Conservation (phyloP, 371 early-diverging fungal species). For the Lichtheimia corymbifera region DNA sequence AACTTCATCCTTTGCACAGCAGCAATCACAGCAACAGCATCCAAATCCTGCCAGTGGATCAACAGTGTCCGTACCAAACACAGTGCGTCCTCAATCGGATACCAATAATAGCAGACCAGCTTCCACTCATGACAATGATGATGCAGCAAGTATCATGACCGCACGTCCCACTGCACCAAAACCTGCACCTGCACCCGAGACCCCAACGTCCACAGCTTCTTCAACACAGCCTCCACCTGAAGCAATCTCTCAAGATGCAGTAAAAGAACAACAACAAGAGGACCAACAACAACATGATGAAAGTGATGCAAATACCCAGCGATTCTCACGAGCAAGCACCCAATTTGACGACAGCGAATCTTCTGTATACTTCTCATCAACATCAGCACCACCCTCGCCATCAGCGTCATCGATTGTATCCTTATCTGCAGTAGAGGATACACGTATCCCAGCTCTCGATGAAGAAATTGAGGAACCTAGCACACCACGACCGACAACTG, state of each 20-base stretch:
- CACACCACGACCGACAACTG: constrained; percentile 5
- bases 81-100: too few species aligned
- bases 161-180: neutral
- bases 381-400: constrained; percentile 17
- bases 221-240: neutral
- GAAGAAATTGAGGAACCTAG: constrained; percentile 3
- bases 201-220: neutral
- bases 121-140: constrained; percentile 4
- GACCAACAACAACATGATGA: neutral
- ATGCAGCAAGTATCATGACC: constrained; percentile 5
- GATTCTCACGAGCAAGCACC: constrained; percentile 9
- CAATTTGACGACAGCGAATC: constrained; percentile 20
- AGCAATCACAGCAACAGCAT: neutral
- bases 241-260: neutral
- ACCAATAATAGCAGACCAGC: too few species aligned
- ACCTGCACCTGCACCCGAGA: neutral
- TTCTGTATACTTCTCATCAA: constrained; percentile 26
- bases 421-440: neutral
- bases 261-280: neutral
- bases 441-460: constrained; percentile 8
- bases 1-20: too few species aligned
- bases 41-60: neutral
- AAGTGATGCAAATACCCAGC: neutral
- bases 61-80: constrained; percentile 5
- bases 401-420: constrained; percentile 10